These are phyloP conservation scores for Mycena latifolia DNA, from an alignment of 768 basidiomycete species.

Conservation along the genomic window DNA sequence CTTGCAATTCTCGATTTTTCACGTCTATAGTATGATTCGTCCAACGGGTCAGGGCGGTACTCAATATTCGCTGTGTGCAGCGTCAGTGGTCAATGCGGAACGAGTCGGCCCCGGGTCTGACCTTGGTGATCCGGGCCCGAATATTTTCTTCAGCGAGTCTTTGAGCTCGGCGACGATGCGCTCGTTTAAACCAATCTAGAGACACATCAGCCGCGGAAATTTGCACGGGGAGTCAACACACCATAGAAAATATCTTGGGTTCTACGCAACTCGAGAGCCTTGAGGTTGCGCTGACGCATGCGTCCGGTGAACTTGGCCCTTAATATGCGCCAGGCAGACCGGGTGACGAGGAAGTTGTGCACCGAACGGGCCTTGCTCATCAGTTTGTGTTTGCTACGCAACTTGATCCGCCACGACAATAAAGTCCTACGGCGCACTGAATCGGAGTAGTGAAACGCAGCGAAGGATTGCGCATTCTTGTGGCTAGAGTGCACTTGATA, in stretches of 20 bases:
- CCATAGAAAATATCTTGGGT: conserved; percentile 51
- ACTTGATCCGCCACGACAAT: conserved; percentile 66
- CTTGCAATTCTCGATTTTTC: conserved; percentile 80
- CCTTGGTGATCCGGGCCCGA: conserved; percentile 19
- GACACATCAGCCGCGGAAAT: conserved; percentile 7
- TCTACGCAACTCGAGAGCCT: conserved; percentile 54
- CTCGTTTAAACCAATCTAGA: conserved; percentile 32
- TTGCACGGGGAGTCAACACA: conserved; percentile 24
- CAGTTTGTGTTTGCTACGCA: conserved; percentile 62
- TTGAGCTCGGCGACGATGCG: conserved; percentile 21
- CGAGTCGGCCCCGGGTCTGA: background rate
- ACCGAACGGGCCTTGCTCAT: conserved; percentile 68
- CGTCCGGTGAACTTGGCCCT: conserved; percentile 57
- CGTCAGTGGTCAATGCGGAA: background rate
- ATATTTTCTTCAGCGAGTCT: conserved; percentile 27
- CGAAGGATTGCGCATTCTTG: conserved; percentile 61
- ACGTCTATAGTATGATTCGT: conserved; percentile 79
- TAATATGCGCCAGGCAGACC: conserved; percentile 65
- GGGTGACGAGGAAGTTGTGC: conserved; percentile 62
- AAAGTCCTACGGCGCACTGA: conserved; percentile 57
- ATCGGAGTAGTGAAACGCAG: conserved; percentile 60
- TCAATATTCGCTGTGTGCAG: conserved; percentile 62
- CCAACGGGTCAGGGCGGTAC: conserved; percentile 68
- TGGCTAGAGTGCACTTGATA: conserved; percentile 53
- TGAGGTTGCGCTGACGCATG: conserved; percentile 57